A percentile compares a stretch with the other conserved stretches of the same genome.
phyloP scores from a whole-genome alignment of 1,139 yeast species.

The Blastobotrys aristatus region DNA sequence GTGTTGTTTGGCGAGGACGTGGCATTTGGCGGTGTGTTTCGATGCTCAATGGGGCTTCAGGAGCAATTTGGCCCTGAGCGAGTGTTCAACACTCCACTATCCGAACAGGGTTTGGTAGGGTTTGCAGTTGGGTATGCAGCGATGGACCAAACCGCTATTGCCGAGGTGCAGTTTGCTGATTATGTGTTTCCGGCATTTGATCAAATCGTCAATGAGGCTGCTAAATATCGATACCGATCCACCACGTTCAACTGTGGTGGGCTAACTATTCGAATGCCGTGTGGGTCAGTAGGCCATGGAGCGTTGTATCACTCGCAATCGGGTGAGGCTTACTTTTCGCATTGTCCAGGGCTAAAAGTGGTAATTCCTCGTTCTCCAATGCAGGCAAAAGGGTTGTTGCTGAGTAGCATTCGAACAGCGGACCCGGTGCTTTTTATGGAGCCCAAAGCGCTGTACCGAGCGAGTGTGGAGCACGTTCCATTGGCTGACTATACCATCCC shows the following conservation, averaged over 20 bases:
- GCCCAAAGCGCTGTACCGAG: conserved; percentile 36
- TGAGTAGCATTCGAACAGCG: conserved; percentile 31
- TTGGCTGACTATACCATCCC: conserved; percentile 33
- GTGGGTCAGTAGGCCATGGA: conserved; percentile 38
- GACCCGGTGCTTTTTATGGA: conserved; percentile 38
- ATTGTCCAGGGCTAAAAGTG: conserved; percentile 35
- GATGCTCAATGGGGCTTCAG: conserved; percentile 38
- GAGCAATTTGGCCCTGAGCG: conserved; percentile 35
- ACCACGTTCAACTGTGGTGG: conserved; percentile 33
- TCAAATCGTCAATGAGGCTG: conserved; percentile 38
- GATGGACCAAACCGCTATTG: conserved; percentile 36
- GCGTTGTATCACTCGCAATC: conserved; percentile 37
- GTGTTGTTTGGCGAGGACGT: conserved; percentile 36
- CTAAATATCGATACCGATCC: conserved; percentile 34
- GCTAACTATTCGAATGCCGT: conserved; percentile 36
- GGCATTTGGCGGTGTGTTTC: conserved; percentile 38
- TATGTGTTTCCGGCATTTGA: conserved; percentile 39
- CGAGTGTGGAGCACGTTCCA: conserved; percentile 35
- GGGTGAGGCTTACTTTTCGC: conserved; percentile 36
- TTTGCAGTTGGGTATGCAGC: conserved; percentile 38
- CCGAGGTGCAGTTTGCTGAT: conserved; percentile 38
- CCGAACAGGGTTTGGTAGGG: conserved; percentile 37
- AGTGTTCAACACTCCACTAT: conserved; percentile 36
- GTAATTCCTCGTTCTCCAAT: conserved; percentile 37
- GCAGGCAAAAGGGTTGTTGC: conserved; percentile 36